Base-by-base conservation (phyloP, 1,139 yeast species). In the Yamadazyma oceani region DNA sequence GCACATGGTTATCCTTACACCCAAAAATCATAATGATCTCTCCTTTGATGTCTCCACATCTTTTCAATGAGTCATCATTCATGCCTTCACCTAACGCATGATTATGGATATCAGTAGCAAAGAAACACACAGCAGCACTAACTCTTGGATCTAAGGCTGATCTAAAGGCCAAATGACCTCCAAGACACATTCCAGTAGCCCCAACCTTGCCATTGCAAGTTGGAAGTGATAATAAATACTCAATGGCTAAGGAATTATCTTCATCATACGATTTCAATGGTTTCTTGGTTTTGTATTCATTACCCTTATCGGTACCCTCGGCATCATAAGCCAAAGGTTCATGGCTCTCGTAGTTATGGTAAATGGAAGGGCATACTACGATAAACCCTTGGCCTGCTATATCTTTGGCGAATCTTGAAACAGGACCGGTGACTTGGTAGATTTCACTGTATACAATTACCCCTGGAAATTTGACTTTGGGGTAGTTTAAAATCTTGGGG, bases 131-230 rank as follows among this genome's bases (percentile, higher is more conserved):
- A 8, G 83, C 75, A 12, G 92, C 88, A 21, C 66, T 63, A 26
- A 85, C 78, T 39, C 88, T 64, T 22, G 74, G 69, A 52, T 85
- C 89, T 46, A 85, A 69, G 6, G 85, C 76, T 2, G 87, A 79
- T 49, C 95, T 71, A 60, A 77, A 83, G 1, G 95, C 92, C 53
- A 85, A 66, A 55, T 85, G 94, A 2, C 95, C 95, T 15, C 95
- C 95, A 31, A 85, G 75, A 56, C 95, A 85, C 90, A 85, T 85
- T 17, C 95, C 95, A 2, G 92, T 83, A 36, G 90, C 83, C 21
- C 94, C 95, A 47, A 84, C 74, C 44, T 72, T 76, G 31, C 92
- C 92, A 46, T 77, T 82, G 56, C 86, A 85, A 3, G 87, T 82
- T 2, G 73, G 66, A 45, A 85, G 66, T 2, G 73, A 54, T 37